Evolutionary conservation across 2,329 filamentous ascomycete genomes (phyloP).

Genomic region (Fusarium decemcellulare): DNA sequence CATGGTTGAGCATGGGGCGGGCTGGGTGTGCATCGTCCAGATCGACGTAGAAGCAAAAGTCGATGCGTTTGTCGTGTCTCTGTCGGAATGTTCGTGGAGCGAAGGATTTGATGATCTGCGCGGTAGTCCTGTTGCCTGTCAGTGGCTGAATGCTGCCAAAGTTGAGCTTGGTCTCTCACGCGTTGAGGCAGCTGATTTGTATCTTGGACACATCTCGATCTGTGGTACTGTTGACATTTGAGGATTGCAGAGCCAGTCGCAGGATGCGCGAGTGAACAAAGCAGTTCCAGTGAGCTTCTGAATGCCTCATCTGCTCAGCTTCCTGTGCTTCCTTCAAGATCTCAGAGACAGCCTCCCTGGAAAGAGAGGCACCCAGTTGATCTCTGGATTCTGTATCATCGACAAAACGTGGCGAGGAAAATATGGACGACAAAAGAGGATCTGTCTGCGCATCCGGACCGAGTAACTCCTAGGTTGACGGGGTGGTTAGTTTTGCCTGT

Average conservation of each 20-base stretch:
- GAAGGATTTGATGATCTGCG: neutral
- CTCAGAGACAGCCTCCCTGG: neutral
- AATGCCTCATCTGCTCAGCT: neutral
- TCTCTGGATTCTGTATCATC: neutral
- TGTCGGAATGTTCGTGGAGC: neutral
- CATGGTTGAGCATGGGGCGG: neutral
- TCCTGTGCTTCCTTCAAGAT: neutral
- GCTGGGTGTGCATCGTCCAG: neutral
- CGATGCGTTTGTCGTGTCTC: neutral
- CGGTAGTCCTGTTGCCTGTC: neutral
- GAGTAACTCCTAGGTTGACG: neutral
- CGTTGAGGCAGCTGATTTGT: neutral
- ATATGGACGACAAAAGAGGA: neutral
- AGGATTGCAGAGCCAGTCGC: neutral
- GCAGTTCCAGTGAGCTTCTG: neutral
- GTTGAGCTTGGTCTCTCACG: neutral
- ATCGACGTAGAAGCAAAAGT: conserved; percentile 6
- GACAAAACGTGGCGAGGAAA: neutral
- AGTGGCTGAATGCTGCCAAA: neutral
- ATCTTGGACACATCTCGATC: neutral
- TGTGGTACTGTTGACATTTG: neutral
- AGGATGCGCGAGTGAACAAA: neutral
- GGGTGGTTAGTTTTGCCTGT: neutral
- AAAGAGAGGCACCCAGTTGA: neutral
- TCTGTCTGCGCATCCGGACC: neutral